A percentile compares a stretch with the other conserved stretches of the same genome.
Evolutionary conservation across 257 asterid genomes (phyloP).

Genomic region (Solanum chiquidenum): DNA sequence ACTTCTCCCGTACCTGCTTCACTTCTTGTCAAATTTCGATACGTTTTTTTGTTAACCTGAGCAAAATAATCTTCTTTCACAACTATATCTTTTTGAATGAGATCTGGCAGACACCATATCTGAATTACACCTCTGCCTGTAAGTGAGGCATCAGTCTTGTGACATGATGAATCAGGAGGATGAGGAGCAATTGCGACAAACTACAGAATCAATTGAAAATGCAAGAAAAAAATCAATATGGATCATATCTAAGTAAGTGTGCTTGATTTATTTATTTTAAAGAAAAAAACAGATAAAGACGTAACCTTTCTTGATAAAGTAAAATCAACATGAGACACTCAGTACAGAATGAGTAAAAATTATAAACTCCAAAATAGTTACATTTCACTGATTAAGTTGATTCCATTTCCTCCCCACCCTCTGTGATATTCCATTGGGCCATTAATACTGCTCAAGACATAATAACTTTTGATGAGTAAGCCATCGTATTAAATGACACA

Average conservation of each 20-base stretch:
- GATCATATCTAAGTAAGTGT: not conserved
- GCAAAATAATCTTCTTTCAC: constrained; percentile 17
- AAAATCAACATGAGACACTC: not conserved
- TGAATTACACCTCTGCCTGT: constrained; percentile 86
- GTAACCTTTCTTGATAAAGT: not conserved
- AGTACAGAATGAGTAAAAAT: not conserved
- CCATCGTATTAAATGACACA: not conserved
- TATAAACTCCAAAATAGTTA: not conserved
- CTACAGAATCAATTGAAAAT: constrained; percentile 28
- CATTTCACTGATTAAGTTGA: not conserved
- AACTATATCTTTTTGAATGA: not conserved
- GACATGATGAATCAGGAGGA: constrained; percentile 83
- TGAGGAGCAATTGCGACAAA: constrained; percentile 88
- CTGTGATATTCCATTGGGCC: not conserved
- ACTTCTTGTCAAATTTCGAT: constrained; percentile 9
- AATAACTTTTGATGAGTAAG: not conserved
- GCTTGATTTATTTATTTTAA: not conserved
- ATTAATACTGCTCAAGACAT: not conserved
- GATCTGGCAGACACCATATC: constrained; percentile 76
- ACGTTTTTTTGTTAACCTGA: constrained; percentile 25
- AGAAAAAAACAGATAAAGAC: not conserved
- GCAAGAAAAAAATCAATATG: not conserved
- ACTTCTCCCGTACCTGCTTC: constrained; percentile 3
- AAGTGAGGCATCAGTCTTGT: constrained; percentile 68
- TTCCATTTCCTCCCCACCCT: not conserved